A percentile compares a stretch with the other conserved stretches of the same genome.
These are phyloP conservation scores for Clitopilus passeckerianus DNA, from an alignment of 768 basidiomycete species.

Conservation along the genomic window DNA sequence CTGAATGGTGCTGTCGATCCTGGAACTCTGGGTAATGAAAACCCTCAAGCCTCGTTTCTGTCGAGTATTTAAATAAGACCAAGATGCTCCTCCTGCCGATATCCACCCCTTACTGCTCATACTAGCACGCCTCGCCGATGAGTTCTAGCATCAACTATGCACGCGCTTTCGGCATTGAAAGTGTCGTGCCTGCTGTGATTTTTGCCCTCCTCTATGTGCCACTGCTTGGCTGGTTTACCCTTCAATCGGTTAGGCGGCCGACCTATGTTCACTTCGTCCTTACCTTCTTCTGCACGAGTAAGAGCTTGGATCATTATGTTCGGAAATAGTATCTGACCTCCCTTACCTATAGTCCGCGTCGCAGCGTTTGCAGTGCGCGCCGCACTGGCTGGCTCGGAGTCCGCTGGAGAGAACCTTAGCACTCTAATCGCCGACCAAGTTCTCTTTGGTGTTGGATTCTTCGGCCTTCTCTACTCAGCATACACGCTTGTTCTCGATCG, in stretches of 20 bases:
- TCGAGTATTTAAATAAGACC: too few species aligned
- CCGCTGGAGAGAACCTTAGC: slow-evolving; percentile 23
- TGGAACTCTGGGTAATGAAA: too few species aligned
- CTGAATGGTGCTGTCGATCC: too few species aligned
- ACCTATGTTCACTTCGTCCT: slow-evolving; percentile 29
- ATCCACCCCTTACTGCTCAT: background rate
- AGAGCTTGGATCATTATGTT: slow-evolving; percentile 8
- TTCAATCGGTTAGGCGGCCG: slow-evolving; percentile 21
- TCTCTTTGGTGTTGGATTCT: slow-evolving; percentile 36
- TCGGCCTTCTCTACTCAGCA: slow-evolving; percentile 35
- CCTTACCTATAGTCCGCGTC: slow-evolving; percentile 26
- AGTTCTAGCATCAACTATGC: slow-evolving; percentile 25
- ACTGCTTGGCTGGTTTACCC: slow-evolving; percentile 22
- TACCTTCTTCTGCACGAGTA: slow-evolving; percentile 32
- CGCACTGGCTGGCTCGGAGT: slow-evolving; percentile 22
- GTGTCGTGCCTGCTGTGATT: slow-evolving; percentile 25
- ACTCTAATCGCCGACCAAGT: slow-evolving; percentile 33
- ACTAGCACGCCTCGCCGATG: background rate
- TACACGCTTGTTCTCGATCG: slow-evolving; percentile 37
- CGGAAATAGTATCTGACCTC: background rate
- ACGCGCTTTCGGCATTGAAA: slow-evolving; percentile 24
- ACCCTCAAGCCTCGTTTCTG: too few species aligned
- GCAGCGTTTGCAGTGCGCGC: slow-evolving; percentile 36
- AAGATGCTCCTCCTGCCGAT: background rate
- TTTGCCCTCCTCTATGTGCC: slow-evolving; percentile 30